phyloP scores from a whole-genome alignment of 768 basidiomycete species.

The Chlorophyllum brunneum region DNA sequence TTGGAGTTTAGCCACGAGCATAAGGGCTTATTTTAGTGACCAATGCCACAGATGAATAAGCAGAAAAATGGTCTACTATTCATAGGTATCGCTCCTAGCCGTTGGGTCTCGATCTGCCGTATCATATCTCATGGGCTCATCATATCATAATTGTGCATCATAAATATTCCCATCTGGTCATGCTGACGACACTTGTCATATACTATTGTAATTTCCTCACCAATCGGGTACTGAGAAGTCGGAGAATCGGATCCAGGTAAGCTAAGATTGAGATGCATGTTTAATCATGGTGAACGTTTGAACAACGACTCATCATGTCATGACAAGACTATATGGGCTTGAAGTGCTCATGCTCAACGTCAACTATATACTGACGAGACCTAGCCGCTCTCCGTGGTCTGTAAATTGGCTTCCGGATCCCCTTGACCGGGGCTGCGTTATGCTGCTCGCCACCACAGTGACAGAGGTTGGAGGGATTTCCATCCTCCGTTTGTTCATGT shows the following conservation, averaged over 20 bases:
- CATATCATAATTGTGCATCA: neutral
- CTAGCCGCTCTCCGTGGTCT: neutral
- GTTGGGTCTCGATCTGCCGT: neutral
- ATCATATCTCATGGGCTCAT: neutral
- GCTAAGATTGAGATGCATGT: slow-evolving; percentile 2
- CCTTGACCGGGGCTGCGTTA: neutral
- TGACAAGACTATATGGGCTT: neutral
- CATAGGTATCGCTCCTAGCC: neutral
- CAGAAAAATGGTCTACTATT: neutral
- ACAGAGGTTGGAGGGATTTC: no score
- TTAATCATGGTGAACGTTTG: neutral
- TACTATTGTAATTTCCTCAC: neutral
- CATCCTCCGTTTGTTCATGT: no score
- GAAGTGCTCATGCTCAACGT: neutral
- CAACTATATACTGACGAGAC: no score
- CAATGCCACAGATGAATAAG: neutral
- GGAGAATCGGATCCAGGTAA: slow-evolving; percentile 3
- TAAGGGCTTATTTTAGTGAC: neutral
- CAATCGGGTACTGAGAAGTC: neutral
- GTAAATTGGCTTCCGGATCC: neutral
- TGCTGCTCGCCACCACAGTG: neutral
- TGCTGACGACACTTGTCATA: neutral
- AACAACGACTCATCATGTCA: no score
- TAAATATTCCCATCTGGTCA: neutral
- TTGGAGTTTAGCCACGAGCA: neutral